A percentile compares a stretch with the other conserved stretches of the same genome.
These are phyloP conservation scores for Didymella glomerata DNA, from an alignment of 2,329 filamentous ascomycete genomes.

Conservation along the genomic window DNA sequence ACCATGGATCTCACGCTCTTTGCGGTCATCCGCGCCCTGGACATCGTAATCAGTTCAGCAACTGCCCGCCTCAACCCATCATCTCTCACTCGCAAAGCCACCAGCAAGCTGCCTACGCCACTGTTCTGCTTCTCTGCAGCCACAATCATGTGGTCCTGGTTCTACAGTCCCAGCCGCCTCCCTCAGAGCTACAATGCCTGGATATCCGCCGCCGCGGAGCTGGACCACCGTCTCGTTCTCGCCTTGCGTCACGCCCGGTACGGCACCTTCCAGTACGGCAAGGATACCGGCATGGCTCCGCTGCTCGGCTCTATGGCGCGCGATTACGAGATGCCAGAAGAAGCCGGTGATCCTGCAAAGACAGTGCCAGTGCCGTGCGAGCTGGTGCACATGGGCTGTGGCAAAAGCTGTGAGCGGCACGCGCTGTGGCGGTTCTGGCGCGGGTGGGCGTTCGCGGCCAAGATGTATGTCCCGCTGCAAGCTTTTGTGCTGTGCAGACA, in stretches of 20 bases:
- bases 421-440: conserved; percentile 71
- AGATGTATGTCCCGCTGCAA: conserved; percentile 79
- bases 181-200: conserved; percentile 80
- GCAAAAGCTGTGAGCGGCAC: conserved; percentile 77
- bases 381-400: conserved; percentile 81
- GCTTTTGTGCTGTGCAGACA: conserved; percentile 51
- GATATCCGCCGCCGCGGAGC: conserved; percentile 79
- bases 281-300: conserved; percentile 73
- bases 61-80: conserved; percentile 3
- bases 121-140: conserved; percentile 77
- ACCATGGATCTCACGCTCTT: conserved; percentile 88
- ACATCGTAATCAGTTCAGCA: conserved; percentile 64
- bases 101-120: conserved; percentile 67
- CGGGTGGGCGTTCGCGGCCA: conserved; percentile 77
- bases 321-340: conserved; percentile 73
- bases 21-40: conserved; percentile 73
- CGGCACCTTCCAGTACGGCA: conserved; percentile 73
- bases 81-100: conserved; percentile 25
- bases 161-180: conserved; percentile 75
- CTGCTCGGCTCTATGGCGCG: conserved; percentile 76
- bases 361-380: conserved; percentile 81
- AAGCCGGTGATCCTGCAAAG: conserved; percentile 75
- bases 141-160: conserved; percentile 89
- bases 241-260: conserved; percentile 73
- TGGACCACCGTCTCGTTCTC: conserved; percentile 77